Conservation (phyloP, 805 yeast genomes). For the Pichia insulana region DNA sequence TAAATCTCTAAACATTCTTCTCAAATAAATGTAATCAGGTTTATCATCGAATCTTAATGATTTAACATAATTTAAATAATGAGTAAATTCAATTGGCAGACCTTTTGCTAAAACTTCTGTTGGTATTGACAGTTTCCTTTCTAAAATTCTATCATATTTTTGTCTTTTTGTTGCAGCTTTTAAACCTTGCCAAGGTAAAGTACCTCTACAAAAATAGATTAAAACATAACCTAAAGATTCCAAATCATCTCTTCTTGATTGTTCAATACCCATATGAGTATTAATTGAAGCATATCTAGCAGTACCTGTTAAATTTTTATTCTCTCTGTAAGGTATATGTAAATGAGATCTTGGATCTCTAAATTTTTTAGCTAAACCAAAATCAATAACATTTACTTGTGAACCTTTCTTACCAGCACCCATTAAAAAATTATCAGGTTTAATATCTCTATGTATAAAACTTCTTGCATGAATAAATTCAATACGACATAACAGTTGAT, state of each 20-base stretch:
- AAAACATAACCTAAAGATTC: slow-evolving; percentile 92
- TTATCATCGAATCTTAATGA: slow-evolving; percentile 90
- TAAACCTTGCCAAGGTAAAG: slow-evolving; percentile 97
- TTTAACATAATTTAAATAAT: slow-evolving; percentile 81
- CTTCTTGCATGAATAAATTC: slow-evolving; percentile 95
- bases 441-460: slow-evolving; percentile 77
- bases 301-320: slow-evolving; percentile 93
- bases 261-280: slow-evolving; percentile 95
- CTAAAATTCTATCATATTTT: slow-evolving; percentile 93
- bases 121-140: slow-evolving; percentile 86
- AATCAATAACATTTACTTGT: slow-evolving; percentile 89
- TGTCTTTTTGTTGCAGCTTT: slow-evolving; percentile 96
- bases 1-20: slow-evolving; percentile 83
- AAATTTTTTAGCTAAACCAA: slow-evolving; percentile 88
- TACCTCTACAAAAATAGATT: slow-evolving; percentile 90
- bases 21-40: slow-evolving; percentile 86
- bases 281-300: slow-evolving; percentile 94
- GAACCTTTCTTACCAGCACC: slow-evolving; percentile 92
- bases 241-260: slow-evolving; percentile 91
- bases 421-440: slow-evolving; percentile 79
- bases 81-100: slow-evolving; percentile 81
- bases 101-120: slow-evolving; percentile 84
- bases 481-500: slow-evolving; percentile 87
- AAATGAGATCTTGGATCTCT: slow-evolving; percentile 90
- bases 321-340: slow-evolving; percentile 94